Evolutionary conservation across 192 early-diverging fungal species (phyloP), one percentile per base, ranked within the genome.

Genomic region (Coemansia sp.): DNA sequence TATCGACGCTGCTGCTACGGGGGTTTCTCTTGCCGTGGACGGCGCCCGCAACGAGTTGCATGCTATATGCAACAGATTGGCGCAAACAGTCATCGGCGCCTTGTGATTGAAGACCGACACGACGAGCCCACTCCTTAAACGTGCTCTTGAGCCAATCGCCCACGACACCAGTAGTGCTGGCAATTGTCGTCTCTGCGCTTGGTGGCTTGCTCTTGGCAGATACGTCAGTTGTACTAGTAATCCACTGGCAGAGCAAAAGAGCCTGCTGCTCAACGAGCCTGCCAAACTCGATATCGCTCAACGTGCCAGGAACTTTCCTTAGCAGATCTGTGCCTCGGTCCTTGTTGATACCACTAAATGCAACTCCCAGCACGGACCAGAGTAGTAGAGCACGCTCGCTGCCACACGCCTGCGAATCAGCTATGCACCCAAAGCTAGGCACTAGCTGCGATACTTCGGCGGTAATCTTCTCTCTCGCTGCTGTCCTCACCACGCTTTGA

Each of bases 121-220:
- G 68, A 8, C 60, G 67, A 6, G 63, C 68, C 72, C 67, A 70
- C 45, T 78, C 76, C 61, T 51, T 74, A 31, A 78, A 73, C 62
- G 50, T 57, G 12, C 38, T 60, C 31, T 73, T 73, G 19, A 78
- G 71, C 76, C 76, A 78, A 17, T 17, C 29, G 62, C 51, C 37
- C 8, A 62, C 58, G 15, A 44, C 25, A 15, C 66, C 65, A 15
- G 17, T 69, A 27, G 41, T 34, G 19, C 19, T 37, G 11, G 32
- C 14, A 29, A 31, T 41, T 17, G 31, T 11, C 53, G n/a, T 36
- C 32, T 59, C 32, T 19, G 32, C 57, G 7, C 57, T n/a, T n/a
- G 51, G 8, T 21, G 11, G 39, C 57, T 15, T 55, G 51, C 11
- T 29, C 51, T 55, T 55, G 51, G 25, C 51, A 29, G 51, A n/a